phyloP scores from a whole-genome alignment of 2,329 filamentous ascomycete genomes.

The Emericellopsis atlantica region DNA sequence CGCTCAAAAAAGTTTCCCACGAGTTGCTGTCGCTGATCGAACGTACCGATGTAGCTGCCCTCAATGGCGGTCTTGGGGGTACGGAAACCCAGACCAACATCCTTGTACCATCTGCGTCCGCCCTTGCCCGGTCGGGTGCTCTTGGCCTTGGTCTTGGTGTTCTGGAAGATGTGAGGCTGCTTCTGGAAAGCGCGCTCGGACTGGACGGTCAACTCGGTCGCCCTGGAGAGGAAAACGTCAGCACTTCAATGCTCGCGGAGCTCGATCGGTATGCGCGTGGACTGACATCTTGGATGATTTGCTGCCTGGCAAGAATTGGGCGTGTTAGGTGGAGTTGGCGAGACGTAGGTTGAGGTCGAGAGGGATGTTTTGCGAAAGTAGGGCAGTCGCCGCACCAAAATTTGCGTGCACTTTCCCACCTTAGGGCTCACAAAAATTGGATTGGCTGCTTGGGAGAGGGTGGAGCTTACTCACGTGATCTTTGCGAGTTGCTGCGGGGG shows the following conservation, averaged over 20 bases:
- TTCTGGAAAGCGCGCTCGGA: slow-evolving; percentile 99
- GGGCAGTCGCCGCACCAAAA: slow-evolving; percentile 6
- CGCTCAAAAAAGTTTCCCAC: background rate
- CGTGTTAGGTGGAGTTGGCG: slow-evolving; percentile 22
- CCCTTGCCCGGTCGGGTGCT: slow-evolving; percentile 80
- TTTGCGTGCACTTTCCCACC: slow-evolving; percentile 17
- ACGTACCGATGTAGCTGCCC: slow-evolving; percentile 97
- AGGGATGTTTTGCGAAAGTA: slow-evolving; percentile 20
- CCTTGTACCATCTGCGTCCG: slow-evolving; percentile 95
- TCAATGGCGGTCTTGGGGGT: slow-evolving; percentile 98
- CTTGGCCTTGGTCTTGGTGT: slow-evolving; percentile 81
- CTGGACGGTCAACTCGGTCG: slow-evolving; percentile 98
- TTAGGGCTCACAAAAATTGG: slow-evolving; percentile 29
- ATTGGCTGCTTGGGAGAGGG: slow-evolving; percentile 16
- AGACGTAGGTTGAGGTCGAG: slow-evolving; percentile 16
- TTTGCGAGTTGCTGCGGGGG: background rate
- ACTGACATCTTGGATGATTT: slow-evolving; percentile 32
- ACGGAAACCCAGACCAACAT: slow-evolving; percentile 97
- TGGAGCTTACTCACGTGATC: slow-evolving; percentile 9
- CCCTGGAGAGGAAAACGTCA: slow-evolving; percentile 47
- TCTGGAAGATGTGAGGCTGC: slow-evolving; percentile 99
- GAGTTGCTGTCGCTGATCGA: slow-evolving; percentile 9
- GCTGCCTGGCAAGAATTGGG: slow-evolving; percentile 17
- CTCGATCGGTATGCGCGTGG: slow-evolving; percentile 4
- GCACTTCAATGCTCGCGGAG: background rate